These are phyloP conservation scores for Lodderomyces jiufengensis DNA, from an alignment of 1,139 yeast species.

Conservation along the genomic window DNA sequence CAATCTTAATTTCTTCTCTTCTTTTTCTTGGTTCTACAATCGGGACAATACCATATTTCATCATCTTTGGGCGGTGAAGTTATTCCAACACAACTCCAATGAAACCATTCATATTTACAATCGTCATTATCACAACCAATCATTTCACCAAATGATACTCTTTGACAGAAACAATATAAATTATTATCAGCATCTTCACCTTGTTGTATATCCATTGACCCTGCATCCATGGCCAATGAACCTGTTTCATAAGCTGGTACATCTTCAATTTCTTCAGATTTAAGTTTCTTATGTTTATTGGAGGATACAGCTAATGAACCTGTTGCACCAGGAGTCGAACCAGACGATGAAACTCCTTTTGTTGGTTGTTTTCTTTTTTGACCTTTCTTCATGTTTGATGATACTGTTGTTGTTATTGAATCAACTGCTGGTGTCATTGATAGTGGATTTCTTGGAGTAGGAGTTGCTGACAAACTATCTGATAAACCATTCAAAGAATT, in stretches of 20 bases:
- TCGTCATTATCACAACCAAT: constrained; percentile 85
- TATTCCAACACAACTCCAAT: constrained; percentile 80
- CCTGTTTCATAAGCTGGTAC: constrained; percentile 11
- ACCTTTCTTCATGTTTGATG: constrained; percentile 17
- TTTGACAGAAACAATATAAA: constrained; percentile 77
- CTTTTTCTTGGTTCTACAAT: constrained; percentile 50
- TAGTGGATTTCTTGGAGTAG: constrained; percentile 28
- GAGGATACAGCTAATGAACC: constrained; percentile 7
- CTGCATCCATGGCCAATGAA: constrained; percentile 14
- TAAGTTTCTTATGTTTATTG: constrained; percentile 18
- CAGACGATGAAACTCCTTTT: constrained; percentile 6
- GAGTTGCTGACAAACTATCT: constrained; percentile 28
- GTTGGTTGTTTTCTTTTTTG: constrained; percentile 26
- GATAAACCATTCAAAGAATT: constrained; percentile 18
- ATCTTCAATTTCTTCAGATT: constrained; percentile 23
- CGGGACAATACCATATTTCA: constrained; percentile 70
- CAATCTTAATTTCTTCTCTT: constrained; percentile 34
- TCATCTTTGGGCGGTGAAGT: constrained; percentile 65
- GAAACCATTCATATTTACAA: constrained; percentile 87
- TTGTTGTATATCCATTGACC: constrained; percentile 11
- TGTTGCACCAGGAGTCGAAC: not conserved
- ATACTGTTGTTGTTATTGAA: constrained; percentile 5
- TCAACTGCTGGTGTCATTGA: constrained; percentile 22
- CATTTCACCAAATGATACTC: constrained; percentile 88
- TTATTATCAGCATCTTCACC: constrained; percentile 64